These are phyloP conservation scores for Botrytis elliptica DNA, from an alignment of 2,329 filamentous ascomycete genomes.

Conservation along the genomic window DNA sequence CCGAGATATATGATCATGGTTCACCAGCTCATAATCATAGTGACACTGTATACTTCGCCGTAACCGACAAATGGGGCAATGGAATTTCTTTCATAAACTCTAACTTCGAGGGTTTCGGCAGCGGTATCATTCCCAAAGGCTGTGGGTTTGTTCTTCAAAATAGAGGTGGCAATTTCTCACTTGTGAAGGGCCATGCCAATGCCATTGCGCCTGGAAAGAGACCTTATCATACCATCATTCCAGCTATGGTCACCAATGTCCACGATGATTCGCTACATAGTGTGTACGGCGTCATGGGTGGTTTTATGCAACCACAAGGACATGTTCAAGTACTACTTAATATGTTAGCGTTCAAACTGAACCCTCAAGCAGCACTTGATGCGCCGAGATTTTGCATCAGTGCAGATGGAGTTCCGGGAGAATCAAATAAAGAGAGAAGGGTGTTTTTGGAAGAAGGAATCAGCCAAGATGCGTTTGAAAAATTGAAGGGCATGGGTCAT, in stretches of 20 bases:
- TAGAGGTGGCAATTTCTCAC: conserved; percentile 81
- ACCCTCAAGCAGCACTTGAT: conserved; percentile 85
- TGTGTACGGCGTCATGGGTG: conserved; percentile 95
- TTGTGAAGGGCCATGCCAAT: conserved; percentile 74
- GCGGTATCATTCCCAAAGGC: conserved; percentile 75
- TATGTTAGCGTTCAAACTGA: conserved; percentile 77
- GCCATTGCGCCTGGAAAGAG: conserved; percentile 76
- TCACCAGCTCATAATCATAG: conserved; percentile 81
- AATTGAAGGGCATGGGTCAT: conserved; percentile 70
- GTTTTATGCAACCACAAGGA: conserved; percentile 97
- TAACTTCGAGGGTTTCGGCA: conserved; percentile 88
- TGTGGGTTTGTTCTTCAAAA: conserved; percentile 96
- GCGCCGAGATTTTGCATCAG: conserved; percentile 88
- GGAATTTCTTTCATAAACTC: conserved; percentile 96
- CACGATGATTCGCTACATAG: conserved; percentile 73
- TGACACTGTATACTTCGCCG: conserved; percentile 93
- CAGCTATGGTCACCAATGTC: conserved; percentile 79
- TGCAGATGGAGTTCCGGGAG: conserved; percentile 62
- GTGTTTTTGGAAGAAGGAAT: conserved; percentile 87
- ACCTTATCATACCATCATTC: conserved; percentile 98
- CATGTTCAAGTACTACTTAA: conserved; percentile 92
- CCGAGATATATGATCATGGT: conserved; percentile 62
- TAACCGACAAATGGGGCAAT: conserved; percentile 79
- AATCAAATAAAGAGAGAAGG: conserved; percentile 52
- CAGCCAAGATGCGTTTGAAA: conserved; percentile 62